Conservation (phyloP, 2,329 filamentous ascomycete genomes). For the Cylindrodendrum hubeiense region DNA sequence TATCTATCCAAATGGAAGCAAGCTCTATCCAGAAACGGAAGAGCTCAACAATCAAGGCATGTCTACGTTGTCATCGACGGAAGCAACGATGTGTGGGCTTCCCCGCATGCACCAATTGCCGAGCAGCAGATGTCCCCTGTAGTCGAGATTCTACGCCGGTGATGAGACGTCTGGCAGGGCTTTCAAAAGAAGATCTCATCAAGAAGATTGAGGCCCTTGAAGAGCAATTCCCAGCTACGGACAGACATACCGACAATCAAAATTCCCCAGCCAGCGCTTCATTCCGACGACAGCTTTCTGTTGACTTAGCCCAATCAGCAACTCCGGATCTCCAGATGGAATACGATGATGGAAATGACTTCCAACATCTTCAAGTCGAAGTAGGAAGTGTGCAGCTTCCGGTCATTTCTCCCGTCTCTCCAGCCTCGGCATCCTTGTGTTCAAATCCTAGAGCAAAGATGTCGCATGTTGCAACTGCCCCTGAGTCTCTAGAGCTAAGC, state of each 20-base stretch:
- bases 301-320: too few relatives aligned
- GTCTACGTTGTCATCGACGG: conserved; percentile 20
- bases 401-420: too few relatives aligned
- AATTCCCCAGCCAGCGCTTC: background rate
- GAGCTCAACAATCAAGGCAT: conserved; percentile 20
- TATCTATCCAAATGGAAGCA: background rate
- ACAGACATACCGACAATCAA: background rate
- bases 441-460: too few relatives aligned
- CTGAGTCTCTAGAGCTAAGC: too few relatives aligned
- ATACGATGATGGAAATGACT: too few relatives aligned
- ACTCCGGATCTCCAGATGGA: too few relatives aligned
- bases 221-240: background rate
- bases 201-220: conserved; percentile 17
- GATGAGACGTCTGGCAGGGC: conserved; percentile 17
- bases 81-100: conserved; percentile 24
- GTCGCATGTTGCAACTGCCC: too few relatives aligned
- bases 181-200: conserved; percentile 21
- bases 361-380: too few relatives aligned
- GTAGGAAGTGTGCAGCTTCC: too few relatives aligned
- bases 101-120: conserved; percentile 20
- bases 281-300: background rate
- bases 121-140: conserved; percentile 12
- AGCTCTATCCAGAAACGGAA: conserved; percentile 2
- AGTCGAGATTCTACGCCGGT: conserved; percentile 16
- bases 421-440: too few relatives aligned